Base-by-base conservation (phyloP, 768 basidiomycete species). In the Pilatotrama ljubarskyi region DNA sequence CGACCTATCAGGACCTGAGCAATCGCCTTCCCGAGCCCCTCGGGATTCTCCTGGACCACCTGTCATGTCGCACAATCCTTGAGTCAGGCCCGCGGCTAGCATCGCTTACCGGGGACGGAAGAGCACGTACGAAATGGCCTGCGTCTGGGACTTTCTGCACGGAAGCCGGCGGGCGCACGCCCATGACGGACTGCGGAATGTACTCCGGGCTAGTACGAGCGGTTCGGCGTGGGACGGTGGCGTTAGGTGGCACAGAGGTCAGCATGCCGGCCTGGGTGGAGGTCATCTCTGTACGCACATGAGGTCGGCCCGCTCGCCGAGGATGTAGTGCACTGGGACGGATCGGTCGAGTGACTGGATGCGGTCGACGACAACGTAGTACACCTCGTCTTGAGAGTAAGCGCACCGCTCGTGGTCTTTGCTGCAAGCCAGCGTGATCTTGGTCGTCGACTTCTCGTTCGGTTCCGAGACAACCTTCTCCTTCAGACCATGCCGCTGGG, bases 281-380 rank as follows among this genome's bases (percentile, higher is more conserved):
- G 54, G 11, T 9, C 22, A 1, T 29, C 35, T 9, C 4, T 15
- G 15, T n/a, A 54, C 63, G 24, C 46, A 58, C 59, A 64, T 58
- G 32, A 59, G 32, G 37, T 61, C 59, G 10, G n/a, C 29, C 1
- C 59, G 59, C 15, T 51, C 56, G 20, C 64, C 64, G 38, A 55
- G 50, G 26, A 64, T 51, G 42, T 18, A 54, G 41, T 64, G 62
- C 9, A 59, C 37, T 6, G 52, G 42, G 11, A 61, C 37, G 2
- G 51, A 5, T 9, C 47, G 36, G 35, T 54, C 51, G 42, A 64
- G 59, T 32, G 47, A 18, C 17, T 15, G 44, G 35, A 64, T 38
- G 13, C 46, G 43, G 17, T 64, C 64, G 47, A 51, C 29, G 26
- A 54, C 64, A 56, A 22, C 7, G 53, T 25, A 58, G 64, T 64